Evolutionary conservation across 2,329 filamentous ascomycete genomes (phyloP), one percentile per base, ranked within the genome.

Genomic region (Ploettnerulaceae sp.): DNA sequence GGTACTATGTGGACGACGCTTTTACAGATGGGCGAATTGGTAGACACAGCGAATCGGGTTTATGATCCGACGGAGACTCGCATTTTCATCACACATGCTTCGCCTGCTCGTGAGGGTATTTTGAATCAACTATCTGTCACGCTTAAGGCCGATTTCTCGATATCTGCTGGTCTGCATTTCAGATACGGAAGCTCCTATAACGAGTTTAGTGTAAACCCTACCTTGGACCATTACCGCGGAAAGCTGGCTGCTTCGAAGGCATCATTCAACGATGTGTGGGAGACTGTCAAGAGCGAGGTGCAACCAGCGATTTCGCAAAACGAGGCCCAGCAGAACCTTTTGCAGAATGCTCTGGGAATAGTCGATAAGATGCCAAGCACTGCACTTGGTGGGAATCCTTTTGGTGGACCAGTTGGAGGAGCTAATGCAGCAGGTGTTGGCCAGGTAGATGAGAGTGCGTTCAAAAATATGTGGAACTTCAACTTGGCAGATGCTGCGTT

Each of bases 401-500:
- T 98, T 62, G 93, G 93, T 34, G 91, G 91, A 11, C 87, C 88
- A 22, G 79, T 83, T 43, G 80, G 82, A 39, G 86, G 84, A 29
- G 82, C 75, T 31, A 72, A 71, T 57, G 72, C 81, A 40, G 71
- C 77, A 43, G 77, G 80, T 48, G 83, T 88, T 40, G 93, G 93
- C 24, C 87, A 95, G 62, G 89, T 98, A 14, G 93, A 98, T 54
- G 93, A 98, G 73, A 96, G 90, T 61, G 93, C 93, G 1, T 98
- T 98, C 78, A 98, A 98, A 75, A 98, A 98, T 67, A 97, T 97
- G 93, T 98, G 93, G 93, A 98, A 98, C 69, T 98, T 98, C 71
- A 97, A 97, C 67, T 70, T 98, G 56, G 93, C 93, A 22, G 93
- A 98, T 71, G 93, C 93, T 45, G 91, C 93, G 15, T 98, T 97